Evolutionary conservation across 1,284 basidiomycete genomes (phyloP).

Genomic region (Macrocystidia cucumis): DNA sequence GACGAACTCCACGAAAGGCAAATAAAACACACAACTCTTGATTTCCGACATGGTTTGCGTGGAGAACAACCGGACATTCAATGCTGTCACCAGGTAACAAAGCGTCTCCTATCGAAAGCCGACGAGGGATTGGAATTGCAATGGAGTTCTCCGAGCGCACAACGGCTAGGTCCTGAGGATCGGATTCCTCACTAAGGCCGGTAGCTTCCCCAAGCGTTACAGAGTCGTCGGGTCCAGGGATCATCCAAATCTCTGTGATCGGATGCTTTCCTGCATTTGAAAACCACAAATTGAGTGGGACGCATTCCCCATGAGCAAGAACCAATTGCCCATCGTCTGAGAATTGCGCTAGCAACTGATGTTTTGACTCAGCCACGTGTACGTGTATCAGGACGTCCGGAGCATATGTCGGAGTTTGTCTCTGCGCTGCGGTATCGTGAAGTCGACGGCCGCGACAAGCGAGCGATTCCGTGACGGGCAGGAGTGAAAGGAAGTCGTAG

Average conservation of each 20-base stretch:
- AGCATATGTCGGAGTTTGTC: constrained; percentile 57
- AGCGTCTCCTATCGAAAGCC: constrained; percentile 32
- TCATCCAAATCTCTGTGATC: constrained; percentile 64
- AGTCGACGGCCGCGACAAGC: constrained; percentile 57
- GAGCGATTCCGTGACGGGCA: constrained; percentile 55
- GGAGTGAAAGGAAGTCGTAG: constrained; percentile 63
- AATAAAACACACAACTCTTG: constrained; percentile 55
- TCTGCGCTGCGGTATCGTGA: constrained; percentile 62
- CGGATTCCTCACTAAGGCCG: constrained; percentile 6
- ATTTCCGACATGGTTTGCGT: constrained; percentile 38
- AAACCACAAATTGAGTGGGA: constrained; percentile 43
- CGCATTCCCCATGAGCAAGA: constrained; percentile 59
- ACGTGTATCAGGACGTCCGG: constrained; percentile 50
- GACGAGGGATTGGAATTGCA: constrained; percentile 34
- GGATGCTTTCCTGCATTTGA: constrained; percentile 50
- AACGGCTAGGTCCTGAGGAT: constrained; percentile 9
- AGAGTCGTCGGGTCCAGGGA: constrained; percentile 50
- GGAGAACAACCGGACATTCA: constrained; percentile 43
- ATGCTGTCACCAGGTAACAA: constrained; percentile 40
- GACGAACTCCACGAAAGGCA: constrained; percentile 61
- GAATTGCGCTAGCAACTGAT: constrained; percentile 50
- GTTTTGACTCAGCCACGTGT: constrained; percentile 52
- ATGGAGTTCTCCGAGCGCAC: constrained; percentile 46
- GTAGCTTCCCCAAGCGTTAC: constrained; percentile 44
- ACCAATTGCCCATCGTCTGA: constrained; percentile 41